Percentiles rank a stretch among this genome's conserved stretches.
These are phyloP conservation scores for Ambrosia artemisiifolia DNA, from an alignment of 129 eudicot species.

Conservation along the genomic window DNA sequence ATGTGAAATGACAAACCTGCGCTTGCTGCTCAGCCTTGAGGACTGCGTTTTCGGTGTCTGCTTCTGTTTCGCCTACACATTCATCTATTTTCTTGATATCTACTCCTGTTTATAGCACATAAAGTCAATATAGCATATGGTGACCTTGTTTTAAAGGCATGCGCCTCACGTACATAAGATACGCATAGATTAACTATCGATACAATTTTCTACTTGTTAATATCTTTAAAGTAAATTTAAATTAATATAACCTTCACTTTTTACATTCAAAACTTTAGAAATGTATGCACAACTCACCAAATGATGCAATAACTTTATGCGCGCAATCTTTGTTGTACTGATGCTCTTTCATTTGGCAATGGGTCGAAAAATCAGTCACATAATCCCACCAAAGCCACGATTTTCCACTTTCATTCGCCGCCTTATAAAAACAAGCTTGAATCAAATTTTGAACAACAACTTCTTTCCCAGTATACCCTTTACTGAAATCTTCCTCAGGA, in stretches of 20 bases:
- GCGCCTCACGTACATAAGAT: no score
- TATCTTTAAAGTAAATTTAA: neutral
- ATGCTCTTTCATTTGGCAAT: conserved; percentile 69
- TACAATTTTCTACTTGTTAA: neutral
- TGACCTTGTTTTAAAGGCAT: no score
- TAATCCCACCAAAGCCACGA: conserved; percentile 95
- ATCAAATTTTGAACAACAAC: conserved; percentile 69
- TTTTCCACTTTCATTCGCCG: conserved; percentile 66
- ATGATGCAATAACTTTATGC: conserved; percentile 53
- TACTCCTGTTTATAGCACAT: conserved; percentile 38
- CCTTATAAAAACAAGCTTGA: conserved; percentile 66
- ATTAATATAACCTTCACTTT: neutral
- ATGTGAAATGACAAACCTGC: conserved; percentile 53
- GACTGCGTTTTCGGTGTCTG: conserved; percentile 59
- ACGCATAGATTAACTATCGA: no score
- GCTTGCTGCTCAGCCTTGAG: conserved; percentile 72
- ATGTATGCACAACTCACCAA: conserved; percentile 45
- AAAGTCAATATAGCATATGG: neutral
- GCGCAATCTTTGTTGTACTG: conserved; percentile 69
- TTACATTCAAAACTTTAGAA: neutral
- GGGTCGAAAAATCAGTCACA: conserved; percentile 65
- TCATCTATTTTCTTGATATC: conserved; percentile 63
- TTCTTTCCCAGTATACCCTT: conserved; percentile 73
- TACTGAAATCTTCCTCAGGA: conserved; percentile 75
- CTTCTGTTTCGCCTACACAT: conserved; percentile 67